phyloP scores from a whole-genome alignment of 805 yeast species.

The Danielozyma ontarioensis region DNA sequence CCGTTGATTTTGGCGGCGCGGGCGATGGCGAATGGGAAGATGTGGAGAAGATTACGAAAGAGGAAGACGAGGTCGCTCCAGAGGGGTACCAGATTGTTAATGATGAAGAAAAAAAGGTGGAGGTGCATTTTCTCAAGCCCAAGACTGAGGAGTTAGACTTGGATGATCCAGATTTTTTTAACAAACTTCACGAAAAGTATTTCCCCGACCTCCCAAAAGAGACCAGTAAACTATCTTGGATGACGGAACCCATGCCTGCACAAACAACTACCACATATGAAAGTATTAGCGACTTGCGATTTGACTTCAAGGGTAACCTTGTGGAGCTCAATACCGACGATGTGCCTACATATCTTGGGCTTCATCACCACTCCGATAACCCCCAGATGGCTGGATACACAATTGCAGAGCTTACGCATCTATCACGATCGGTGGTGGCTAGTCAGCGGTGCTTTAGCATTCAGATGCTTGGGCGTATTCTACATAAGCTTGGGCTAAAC shows the following conservation, averaged over 20 bases:
- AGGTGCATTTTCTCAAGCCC: conserved; percentile 67
- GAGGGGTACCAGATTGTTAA: conserved; percentile 35
- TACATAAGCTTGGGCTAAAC: conserved; percentile 71
- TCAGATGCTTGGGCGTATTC: conserved; percentile 79
- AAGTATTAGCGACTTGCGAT: conserved; percentile 67
- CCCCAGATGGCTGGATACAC: conserved; percentile 94
- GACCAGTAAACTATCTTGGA: conserved; percentile 83
- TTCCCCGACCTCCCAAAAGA: conserved; percentile 89
- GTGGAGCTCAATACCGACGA: conserved; percentile 41
- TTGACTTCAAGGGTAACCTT: conserved; percentile 82
- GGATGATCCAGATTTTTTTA: conserved; percentile 73
- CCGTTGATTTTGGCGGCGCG: conserved; percentile 24
- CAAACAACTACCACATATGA: conserved; percentile 40
- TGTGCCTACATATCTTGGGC: conserved; percentile 54
- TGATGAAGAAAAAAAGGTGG: conserved; percentile 32
- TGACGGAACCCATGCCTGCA: conserved; percentile 59
- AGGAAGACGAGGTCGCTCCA: conserved; percentile 35
- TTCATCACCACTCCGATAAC: conserved; percentile 87
- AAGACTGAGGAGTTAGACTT: conserved; percentile 45
- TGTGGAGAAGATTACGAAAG: conserved; percentile 46
- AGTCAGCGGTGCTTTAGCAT: conserved; percentile 86
- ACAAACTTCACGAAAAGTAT: conserved; percentile 74
- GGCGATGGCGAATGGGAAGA: conserved; percentile 41
- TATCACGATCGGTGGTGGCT: conserved; percentile 71
- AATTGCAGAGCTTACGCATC: conserved; percentile 70